Conservation (phyloP, 495 filamentous ascomycete species). For the Penicillium macrosclerotiorum region DNA sequence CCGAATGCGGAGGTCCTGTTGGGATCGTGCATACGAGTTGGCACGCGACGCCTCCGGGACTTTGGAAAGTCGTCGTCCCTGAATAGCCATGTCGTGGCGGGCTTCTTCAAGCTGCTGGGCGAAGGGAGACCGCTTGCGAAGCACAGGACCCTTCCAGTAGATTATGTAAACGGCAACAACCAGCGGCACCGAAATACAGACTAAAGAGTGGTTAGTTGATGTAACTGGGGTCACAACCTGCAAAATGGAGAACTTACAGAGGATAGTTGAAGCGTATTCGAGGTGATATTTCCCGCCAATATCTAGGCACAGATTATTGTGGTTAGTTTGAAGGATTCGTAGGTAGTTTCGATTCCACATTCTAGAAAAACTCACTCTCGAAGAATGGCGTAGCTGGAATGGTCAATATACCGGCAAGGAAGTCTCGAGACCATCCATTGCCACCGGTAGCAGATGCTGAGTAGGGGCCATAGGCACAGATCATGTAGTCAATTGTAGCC, state of each 20-base stretch:
- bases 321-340: not conserved
- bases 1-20: constrained; percentile 49
- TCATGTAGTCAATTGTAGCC: constrained; percentile 76
- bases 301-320: constrained; percentile 31
- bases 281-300: constrained; percentile 62
- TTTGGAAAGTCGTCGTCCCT: constrained; percentile 39
- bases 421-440: constrained; percentile 74
- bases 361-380: constrained; percentile 35
- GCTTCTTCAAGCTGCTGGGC: constrained; percentile 66
- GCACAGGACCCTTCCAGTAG: constrained; percentile 69
- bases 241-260: constrained; percentile 50
- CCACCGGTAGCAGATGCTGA: constrained; percentile 71
- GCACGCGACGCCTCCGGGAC: constrained; percentile 39
- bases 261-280: constrained; percentile 69
- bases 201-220: constrained; percentile 13
- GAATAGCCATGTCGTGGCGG: constrained; percentile 35
- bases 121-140: constrained; percentile 70
- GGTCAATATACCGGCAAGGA: constrained; percentile 77
- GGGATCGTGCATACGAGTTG: constrained; percentile 47
- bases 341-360: not conserved
- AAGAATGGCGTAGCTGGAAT: constrained; percentile 72
- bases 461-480: constrained; percentile 68
- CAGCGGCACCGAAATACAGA: constrained; percentile 65
- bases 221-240: too few relatives aligned
- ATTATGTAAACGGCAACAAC: constrained; percentile 72